Percentiles rank a stretch among this genome's conserved stretches.
phyloP scores from a whole-genome alignment of 1,139 yeast species.

The Saccharomyces hybrid region DNA sequence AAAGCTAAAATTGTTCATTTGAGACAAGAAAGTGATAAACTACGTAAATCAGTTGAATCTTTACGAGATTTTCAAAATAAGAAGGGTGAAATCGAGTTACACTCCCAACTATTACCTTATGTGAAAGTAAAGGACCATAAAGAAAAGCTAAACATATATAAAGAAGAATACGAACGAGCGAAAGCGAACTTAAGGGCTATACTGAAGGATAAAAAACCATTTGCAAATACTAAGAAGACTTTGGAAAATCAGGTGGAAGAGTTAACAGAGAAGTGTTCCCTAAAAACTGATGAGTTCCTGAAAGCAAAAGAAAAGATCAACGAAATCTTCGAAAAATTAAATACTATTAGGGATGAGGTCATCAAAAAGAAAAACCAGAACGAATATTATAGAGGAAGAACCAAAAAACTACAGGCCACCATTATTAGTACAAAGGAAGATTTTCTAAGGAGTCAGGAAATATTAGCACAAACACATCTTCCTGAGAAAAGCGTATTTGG shows the following conservation, averaged over 20 bases:
- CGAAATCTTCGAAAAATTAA: constrained; percentile 18
- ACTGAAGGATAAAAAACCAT: constrained; percentile 21
- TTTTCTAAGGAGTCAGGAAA: constrained; percentile 19
- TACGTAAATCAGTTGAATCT: constrained; percentile 36
- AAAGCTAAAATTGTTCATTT: constrained; percentile 28
- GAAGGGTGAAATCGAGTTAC: constrained; percentile 40
- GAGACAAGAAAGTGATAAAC: constrained; percentile 31
- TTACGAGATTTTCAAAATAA: constrained; percentile 31
- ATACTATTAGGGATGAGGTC: constrained; percentile 16
- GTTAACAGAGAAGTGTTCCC: constrained; percentile 3
- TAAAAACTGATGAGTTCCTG: constrained; percentile 21
- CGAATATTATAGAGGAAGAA: constrained; percentile 21
- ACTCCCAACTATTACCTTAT: constrained; percentile 51
- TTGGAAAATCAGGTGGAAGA: constrained; percentile 25
- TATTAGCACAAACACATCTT: constrained; percentile 16
- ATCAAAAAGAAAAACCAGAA: constrained; percentile 24
- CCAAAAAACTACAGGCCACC: constrained; percentile 18
- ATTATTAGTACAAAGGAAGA: constrained; percentile 24
- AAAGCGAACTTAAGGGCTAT: constrained; percentile 17
- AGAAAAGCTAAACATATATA: constrained; percentile 37
- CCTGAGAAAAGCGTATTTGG: constrained; percentile 22
- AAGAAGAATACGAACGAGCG: constrained; percentile 37
- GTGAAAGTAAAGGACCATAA: constrained; percentile 52
- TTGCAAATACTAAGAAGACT: constrained; percentile 18
- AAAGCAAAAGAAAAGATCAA: constrained; percentile 13